Conservation (phyloP, 2,329 filamentous ascomycete species). For the Scopulariopsis brevicaulis region DNA sequence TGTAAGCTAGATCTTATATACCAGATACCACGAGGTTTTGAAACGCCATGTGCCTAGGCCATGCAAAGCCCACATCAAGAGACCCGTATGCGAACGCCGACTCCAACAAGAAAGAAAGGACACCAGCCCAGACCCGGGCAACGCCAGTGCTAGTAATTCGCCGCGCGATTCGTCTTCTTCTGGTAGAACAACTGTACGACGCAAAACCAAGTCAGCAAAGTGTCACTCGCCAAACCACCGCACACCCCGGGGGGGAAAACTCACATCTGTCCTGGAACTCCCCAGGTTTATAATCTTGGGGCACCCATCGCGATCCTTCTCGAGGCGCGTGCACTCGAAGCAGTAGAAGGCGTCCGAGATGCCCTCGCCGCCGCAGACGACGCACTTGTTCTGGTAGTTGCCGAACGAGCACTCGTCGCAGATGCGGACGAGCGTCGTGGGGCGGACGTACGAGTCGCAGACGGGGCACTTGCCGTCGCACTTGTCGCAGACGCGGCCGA, state of each 20-base stretch:
- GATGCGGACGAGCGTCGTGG: slow-evolving; percentile 93
- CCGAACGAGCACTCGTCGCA: slow-evolving; percentile 99
- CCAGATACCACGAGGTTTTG: background rate
- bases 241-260: slow-evolving; percentile 21
- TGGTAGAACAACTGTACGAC: slow-evolving; percentile 45
- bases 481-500: slow-evolving; percentile 98
- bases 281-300: slow-evolving; percentile 99
- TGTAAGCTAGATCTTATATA: background rate
- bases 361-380: slow-evolving; percentile 95
- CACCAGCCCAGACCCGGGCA: slow-evolving; percentile 35
- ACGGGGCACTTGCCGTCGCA: slow-evolving; percentile 99
- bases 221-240: background rate
- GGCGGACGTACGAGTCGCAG: slow-evolving; percentile 97
- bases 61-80: slow-evolving; percentile 6
- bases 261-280: slow-evolving; percentile 84
- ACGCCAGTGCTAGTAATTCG: slow-evolving; percentile 38
- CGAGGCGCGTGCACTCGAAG: slow-evolving; percentile 93
- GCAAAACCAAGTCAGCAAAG: slow-evolving; percentile 13
- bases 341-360: slow-evolving; percentile 99
- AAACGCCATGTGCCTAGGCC: background rate
- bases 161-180: slow-evolving; percentile 53
- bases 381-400: slow-evolving; percentile 99
- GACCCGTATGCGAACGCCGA: slow-evolving; percentile 5
- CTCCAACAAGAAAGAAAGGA: slow-evolving; percentile 8
- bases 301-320: slow-evolving; percentile 95